Conservation (phyloP, 2,329 filamentous ascomycete species). For the Geosmithia putterillii region DNA sequence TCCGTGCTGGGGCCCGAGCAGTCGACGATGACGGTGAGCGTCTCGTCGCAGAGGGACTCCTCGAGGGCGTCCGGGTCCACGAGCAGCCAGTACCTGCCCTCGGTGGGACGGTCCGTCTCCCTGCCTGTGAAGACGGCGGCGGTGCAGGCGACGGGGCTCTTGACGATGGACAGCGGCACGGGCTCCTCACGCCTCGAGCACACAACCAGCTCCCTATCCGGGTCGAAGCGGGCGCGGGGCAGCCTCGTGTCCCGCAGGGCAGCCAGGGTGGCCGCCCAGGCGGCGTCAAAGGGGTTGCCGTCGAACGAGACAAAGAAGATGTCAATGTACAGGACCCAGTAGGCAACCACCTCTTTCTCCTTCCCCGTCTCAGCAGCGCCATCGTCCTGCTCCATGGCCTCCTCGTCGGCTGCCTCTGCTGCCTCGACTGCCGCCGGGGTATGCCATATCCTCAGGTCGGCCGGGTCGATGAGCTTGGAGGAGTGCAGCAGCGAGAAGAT, state of each 20-base stretch:
- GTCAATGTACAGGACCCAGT: conserved; percentile 93
- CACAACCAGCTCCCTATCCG: conserved; percentile 65
- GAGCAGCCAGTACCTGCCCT: conserved; percentile 57
- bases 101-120: conserved; percentile 31
- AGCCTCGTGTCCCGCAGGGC: conserved; percentile 68
- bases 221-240: conserved; percentile 72
- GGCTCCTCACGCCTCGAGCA: conserved; percentile 53
- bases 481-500: conserved; percentile 66
- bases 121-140: conserved; percentile 66
- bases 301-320: conserved; percentile 90
- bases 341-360: conserved; percentile 55
- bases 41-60: conserved; percentile 73
- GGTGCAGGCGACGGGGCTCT: conserved; percentile 63
- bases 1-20: conserved; percentile 35
- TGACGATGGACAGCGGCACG: conserved; percentile 44
- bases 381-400: conserved; percentile 23
- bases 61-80: conserved; percentile 85
- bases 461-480: conserved; percentile 51
- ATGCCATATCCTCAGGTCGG: conserved; percentile 64
- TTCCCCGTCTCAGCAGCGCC: conserved; percentile 15
- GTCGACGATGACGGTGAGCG: conserved; percentile 74
- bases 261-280: conserved; percentile 74
- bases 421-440: conserved; percentile 31
- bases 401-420: conserved; percentile 29
- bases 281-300: conserved; percentile 82